These are phyloP conservation scores for Ceratobasidium sp. DNA, from an alignment of 1,284 basidiomycete genomes.

Conservation along the genomic window DNA sequence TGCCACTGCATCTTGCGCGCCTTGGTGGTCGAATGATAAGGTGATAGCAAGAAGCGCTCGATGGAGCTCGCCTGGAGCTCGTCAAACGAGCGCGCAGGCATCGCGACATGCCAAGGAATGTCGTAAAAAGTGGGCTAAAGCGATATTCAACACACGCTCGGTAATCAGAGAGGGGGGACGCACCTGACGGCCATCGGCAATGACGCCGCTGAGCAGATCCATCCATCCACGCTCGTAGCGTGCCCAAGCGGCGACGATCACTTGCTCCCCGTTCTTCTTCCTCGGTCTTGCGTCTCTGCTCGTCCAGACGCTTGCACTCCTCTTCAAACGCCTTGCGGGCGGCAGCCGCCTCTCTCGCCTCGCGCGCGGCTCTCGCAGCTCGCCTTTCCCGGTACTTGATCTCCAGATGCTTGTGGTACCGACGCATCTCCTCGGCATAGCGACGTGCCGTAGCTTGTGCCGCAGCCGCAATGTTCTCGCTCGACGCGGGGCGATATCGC, in stretches of 20 bases:
- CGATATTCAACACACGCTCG: constrained; percentile 1
- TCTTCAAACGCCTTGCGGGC: constrained; percentile 42
- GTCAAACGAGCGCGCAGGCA: constrained; percentile 39
- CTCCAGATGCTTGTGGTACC: constrained; percentile 36
- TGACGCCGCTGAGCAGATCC: too few relatives aligned
- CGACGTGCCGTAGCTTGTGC: neutral
- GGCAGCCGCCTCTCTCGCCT: constrained; percentile 21
- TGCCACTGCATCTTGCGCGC: constrained; percentile 74
- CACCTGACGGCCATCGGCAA: constrained; percentile 31
- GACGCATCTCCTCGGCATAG: constrained; percentile 33
- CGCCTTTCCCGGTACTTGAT: constrained; percentile 43
- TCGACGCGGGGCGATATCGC: constrained; percentile 23
- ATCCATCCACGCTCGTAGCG: constrained; percentile 49
- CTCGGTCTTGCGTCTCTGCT: constrained; percentile 8
- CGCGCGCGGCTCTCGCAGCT: constrained; percentile 30
- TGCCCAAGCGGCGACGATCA: constrained; percentile 46
- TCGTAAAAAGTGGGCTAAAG: constrained; percentile 59
- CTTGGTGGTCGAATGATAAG: constrained; percentile 59
- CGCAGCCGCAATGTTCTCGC: constrained; percentile 13
- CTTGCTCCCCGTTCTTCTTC: constrained; percentile 37
- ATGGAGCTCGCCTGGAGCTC: constrained; percentile 55
- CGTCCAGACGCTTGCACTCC: constrained; percentile 34
- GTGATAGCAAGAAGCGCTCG: constrained; percentile 68
- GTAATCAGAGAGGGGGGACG: neutral
- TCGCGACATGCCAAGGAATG: constrained; percentile 71